Base-by-base conservation (phyloP, 306 rosid genomes). In the Quercus alba region DNA sequence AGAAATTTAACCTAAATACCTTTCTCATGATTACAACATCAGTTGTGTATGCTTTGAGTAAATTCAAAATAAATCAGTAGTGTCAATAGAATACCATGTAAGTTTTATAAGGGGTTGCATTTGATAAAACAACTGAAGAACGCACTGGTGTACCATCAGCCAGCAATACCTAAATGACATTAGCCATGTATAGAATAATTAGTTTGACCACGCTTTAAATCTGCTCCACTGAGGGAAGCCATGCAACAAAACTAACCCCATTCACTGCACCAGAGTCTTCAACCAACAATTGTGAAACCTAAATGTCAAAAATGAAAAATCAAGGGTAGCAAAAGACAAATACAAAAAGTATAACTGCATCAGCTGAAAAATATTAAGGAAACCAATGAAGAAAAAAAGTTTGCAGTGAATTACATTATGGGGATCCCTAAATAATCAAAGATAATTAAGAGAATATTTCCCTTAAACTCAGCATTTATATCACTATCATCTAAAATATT, bases 21-120 rank as follows among this genome's bases (percentile, higher is more conserved):
- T 68, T 35, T 68, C 17, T 28, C 19, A 35, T 19, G n/a, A 31
- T 35, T 57, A 23, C 20, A 9, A 23, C 9, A 61, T 20, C 44
- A 69, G 25, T 5, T 63, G 52, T 51, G 52, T n/a, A 35, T 1
- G 17, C 46, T 33, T 46, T 23, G 4, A 6, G 25, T 13, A 12
- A 23, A 25, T 14, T 9, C 26, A 15, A 56, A 8, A 55, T 9
- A 33, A 44, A 76, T 25, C 41, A 64, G 70, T 72, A 68, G 52
- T 23, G 56, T 69, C 76, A 63, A 83, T 56, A 74, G n/a, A 87
- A 94, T 74, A 95, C 99, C 97, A 86, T 85, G 81, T 93, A 95
- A 56, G 99, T 95, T 84, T 70, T 88, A 76, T 90, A 89, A 6
- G 99, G 99, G 26, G 99, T 95, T 63, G 99, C 98, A 71, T 93